Percentiles rank a stretch among this genome's conserved stretches.
Evolutionary conservation across 345 rosid species (phyloP).

Genomic region (Citrus maxima): DNA sequence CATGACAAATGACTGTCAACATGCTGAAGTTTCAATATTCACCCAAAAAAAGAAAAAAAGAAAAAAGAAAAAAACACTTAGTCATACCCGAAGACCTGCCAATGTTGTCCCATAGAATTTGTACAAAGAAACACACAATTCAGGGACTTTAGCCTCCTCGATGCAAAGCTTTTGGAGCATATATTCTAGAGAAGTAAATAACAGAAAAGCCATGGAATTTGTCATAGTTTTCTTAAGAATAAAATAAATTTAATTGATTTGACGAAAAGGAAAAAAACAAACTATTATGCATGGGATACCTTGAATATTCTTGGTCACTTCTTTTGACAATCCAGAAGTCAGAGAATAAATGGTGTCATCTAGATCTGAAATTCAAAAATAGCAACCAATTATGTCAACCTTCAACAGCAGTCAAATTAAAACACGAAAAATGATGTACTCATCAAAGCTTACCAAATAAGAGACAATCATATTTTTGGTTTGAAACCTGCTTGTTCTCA

Average conservation of each 20-base stretch:
- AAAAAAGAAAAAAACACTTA: neutral
- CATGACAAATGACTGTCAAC: neutral
- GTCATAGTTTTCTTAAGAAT: slow-evolving; percentile 1
- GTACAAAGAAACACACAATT: slow-evolving; percentile 61
- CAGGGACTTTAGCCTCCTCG: slow-evolving; percentile 54
- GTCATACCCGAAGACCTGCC: slow-evolving; percentile 90
- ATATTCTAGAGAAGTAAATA: slow-evolving; percentile 44
- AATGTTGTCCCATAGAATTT: slow-evolving; percentile 88
- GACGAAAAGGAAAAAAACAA: neutral
- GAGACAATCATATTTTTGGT: slow-evolving; percentile 47
- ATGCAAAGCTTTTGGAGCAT: slow-evolving; percentile 71
- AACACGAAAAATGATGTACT: neutral
- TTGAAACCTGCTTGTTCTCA: slow-evolving; percentile 17
- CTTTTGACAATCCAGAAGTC: slow-evolving; percentile 63
- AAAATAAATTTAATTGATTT: neutral
- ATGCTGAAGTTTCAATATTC: neutral
- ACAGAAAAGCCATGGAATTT: neutral
- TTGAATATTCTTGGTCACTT: slow-evolving; percentile 62
- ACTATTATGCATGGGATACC: slow-evolving; percentile 34
- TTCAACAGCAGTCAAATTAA: neutral
- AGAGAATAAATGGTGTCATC: slow-evolving; percentile 88
- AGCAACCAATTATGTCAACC: neutral
- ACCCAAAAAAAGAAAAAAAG: neutral
- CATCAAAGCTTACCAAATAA: slow-evolving; percentile 41
- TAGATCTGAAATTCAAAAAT: slow-evolving; percentile 37